Conservation (phyloP, 352 stramenopile genomes). For the Pythium volutum region DNA sequence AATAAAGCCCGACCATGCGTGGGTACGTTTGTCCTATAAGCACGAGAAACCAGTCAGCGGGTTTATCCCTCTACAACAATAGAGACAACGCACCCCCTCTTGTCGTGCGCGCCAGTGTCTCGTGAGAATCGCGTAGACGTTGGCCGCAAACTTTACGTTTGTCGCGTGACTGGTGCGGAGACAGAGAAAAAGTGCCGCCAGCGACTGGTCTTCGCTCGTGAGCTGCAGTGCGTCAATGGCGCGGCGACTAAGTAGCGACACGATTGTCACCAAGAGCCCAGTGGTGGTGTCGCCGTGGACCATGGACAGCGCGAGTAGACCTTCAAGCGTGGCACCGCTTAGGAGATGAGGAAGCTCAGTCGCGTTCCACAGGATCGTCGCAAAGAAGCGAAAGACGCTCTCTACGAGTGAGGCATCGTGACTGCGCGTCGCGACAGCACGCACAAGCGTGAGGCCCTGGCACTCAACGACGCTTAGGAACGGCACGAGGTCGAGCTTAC, state of each 20-base stretch:
- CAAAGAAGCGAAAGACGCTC: slow-evolving; percentile 55
- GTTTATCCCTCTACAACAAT: not conserved
- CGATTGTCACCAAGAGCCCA: slow-evolving; percentile 38
- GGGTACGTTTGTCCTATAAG: slow-evolving; percentile 29
- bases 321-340: slow-evolving; percentile 55
- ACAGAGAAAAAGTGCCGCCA: slow-evolving; percentile 66
- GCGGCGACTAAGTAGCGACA: slow-evolving; percentile 39
- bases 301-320: slow-evolving; percentile 56
- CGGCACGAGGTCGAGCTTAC: slow-evolving; percentile 51
- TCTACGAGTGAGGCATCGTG: slow-evolving; percentile 33
- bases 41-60: not conserved
- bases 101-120: slow-evolving; percentile 43
- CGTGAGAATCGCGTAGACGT: slow-evolving; percentile 58
- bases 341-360: slow-evolving; percentile 46
- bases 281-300: slow-evolving; percentile 23
- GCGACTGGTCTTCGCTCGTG: slow-evolving; percentile 42
- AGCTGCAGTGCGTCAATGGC: slow-evolving; percentile 44
- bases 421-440: slow-evolving; percentile 31
- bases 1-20: slow-evolving; percentile 53
- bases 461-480: slow-evolving; percentile 40
- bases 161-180: slow-evolving; percentile 47
- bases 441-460: slow-evolving; percentile 39
- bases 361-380: slow-evolving; percentile 46
- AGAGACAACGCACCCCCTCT: not conserved
- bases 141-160: slow-evolving; percentile 40